These are phyloP conservation scores for Tetrapisispora nanseiensis DNA, from an alignment of 805 yeast genomes.

Conservation along the genomic window DNA sequence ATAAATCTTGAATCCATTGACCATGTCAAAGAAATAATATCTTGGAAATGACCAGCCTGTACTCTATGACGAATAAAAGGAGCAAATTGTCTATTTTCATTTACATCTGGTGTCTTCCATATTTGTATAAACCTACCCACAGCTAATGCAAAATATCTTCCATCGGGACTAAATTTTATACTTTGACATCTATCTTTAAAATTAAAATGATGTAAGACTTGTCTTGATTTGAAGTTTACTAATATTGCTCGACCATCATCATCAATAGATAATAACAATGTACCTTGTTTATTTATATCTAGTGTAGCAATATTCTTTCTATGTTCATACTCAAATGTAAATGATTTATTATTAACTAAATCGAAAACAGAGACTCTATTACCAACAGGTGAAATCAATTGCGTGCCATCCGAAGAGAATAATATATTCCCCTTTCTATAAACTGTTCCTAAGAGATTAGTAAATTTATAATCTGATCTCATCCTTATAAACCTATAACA, in stretches of 20 bases:
- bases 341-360: constrained; percentile 70
- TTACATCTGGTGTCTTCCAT: constrained; percentile 79
- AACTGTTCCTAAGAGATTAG: constrained; percentile 88
- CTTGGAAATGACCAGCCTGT: constrained; percentile 88
- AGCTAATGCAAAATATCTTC: constrained; percentile 78
- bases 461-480: constrained; percentile 84
- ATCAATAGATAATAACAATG: constrained; percentile 74
- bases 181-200: constrained; percentile 72
- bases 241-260: constrained; percentile 88
- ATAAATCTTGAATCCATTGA: constrained; percentile 84
- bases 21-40: constrained; percentile 74
- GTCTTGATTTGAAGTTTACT: constrained; percentile 72
- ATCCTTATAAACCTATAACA: too few relatives aligned
- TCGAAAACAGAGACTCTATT: constrained; percentile 87
- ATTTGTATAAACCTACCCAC: constrained; percentile 75
- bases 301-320: constrained; percentile 70
- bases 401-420: constrained; percentile 79
- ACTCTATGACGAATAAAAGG: constrained; percentile 88
- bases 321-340: constrained; percentile 87
- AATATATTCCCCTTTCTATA: constrained; percentile 85
- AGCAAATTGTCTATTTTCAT: constrained; percentile 86
- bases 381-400: constrained; percentile 84
- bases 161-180: constrained; percentile 80
- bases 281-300: constrained; percentile 75
- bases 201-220: constrained; percentile 88